phyloP scores from a whole-genome alignment of 805 yeast species.

The Kregervanrija pseudodelftensis region DNA sequence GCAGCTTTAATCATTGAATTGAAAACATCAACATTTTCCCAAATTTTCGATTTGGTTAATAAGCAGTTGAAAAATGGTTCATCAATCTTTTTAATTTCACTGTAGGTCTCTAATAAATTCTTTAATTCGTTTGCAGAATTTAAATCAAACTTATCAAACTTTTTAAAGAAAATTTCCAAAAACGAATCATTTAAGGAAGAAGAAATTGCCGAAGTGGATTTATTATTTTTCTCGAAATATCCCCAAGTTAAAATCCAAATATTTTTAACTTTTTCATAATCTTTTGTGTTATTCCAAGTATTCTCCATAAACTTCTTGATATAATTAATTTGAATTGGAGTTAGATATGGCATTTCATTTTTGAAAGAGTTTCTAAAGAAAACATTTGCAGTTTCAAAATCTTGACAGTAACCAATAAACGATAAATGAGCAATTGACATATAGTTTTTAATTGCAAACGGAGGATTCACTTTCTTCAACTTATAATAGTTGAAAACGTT shows the following conservation, averaged over 20 bases:
- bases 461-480: conserved; percentile 14
- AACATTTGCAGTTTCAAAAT: conserved; percentile 59
- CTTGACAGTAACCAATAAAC: conserved; percentile 71
- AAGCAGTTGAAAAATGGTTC: conserved; percentile 80
- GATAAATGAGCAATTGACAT: conserved; percentile 69
- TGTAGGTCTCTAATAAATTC: conserved; percentile 47
- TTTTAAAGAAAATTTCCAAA: conserved; percentile 62
- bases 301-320: conserved; percentile 58
- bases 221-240: conserved; percentile 41
- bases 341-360: conserved; percentile 62
- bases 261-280: conserved; percentile 48
- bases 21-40: conserved; percentile 61
- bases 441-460: conserved; percentile 36
- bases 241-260: conserved; percentile 57
- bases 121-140: conserved; percentile 53
- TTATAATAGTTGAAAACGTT: conserved; percentile 31
- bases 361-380: conserved; percentile 68
- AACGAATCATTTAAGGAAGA: conserved; percentile 64
- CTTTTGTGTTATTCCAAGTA: conserved; percentile 46
- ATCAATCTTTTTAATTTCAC: conserved; percentile 53
- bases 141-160: conserved; percentile 41
- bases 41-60: conserved; percentile 52
- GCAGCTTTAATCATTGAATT: conserved; percentile 58
- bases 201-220: conserved; percentile 58
- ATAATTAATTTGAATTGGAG: conserved; percentile 64